Conservation (phyloP, 768 basidiomycete genomes). For the Leucocoprinus birnbaumii region DNA sequence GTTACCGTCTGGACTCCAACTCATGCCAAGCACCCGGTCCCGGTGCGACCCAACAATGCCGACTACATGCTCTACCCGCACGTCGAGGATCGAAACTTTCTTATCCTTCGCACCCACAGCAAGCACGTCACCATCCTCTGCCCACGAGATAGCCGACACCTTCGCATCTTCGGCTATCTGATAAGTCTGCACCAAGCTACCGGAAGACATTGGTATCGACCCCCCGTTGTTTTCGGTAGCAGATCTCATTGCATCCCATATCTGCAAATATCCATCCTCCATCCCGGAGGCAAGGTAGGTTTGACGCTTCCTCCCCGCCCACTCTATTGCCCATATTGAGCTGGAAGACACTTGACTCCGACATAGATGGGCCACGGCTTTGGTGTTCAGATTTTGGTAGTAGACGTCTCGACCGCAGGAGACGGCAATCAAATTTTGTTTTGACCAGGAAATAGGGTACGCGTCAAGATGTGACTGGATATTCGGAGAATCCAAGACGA, state of each 20-base stretch:
- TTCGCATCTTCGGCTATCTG: slow-evolving; percentile 21
- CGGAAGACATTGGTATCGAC: background rate
- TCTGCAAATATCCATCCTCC: slow-evolving; percentile 43
- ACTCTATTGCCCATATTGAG: slow-evolving; percentile 45
- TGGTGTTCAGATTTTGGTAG: slow-evolving; percentile 59
- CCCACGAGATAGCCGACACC: slow-evolving; percentile 29
- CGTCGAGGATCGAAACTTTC: slow-evolving; percentile 63
- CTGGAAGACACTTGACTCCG: slow-evolving; percentile 28
- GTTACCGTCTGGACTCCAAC: slow-evolving; percentile 73
- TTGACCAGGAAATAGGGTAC: slow-evolving; percentile 62
- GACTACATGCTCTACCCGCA: slow-evolving; percentile 34
- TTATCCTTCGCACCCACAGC: slow-evolving; percentile 64
- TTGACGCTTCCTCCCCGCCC: slow-evolving; percentile 41
- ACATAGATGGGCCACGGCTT: slow-evolving; percentile 50
- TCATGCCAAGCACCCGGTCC: slow-evolving; percentile 58
- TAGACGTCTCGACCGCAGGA: slow-evolving; percentile 58
- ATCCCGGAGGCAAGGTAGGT: slow-evolving; percentile 50
- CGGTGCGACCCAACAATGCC: slow-evolving; percentile 50
- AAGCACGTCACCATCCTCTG: slow-evolving; percentile 59
- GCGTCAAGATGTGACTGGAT: slow-evolving; percentile 52
- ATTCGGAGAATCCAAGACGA: slow-evolving; percentile 66
- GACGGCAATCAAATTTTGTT: slow-evolving; percentile 56
- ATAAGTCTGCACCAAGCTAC: slow-evolving; percentile 11
- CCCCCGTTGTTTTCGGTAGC: slow-evolving; percentile 25
- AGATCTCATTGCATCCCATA: slow-evolving; percentile 45